Percentiles rank a stretch among this genome's conserved stretches.
These are phyloP conservation scores for Hysterium pulicare DNA, from an alignment of 2,329 filamentous ascomycete species.

Conservation along the genomic window DNA sequence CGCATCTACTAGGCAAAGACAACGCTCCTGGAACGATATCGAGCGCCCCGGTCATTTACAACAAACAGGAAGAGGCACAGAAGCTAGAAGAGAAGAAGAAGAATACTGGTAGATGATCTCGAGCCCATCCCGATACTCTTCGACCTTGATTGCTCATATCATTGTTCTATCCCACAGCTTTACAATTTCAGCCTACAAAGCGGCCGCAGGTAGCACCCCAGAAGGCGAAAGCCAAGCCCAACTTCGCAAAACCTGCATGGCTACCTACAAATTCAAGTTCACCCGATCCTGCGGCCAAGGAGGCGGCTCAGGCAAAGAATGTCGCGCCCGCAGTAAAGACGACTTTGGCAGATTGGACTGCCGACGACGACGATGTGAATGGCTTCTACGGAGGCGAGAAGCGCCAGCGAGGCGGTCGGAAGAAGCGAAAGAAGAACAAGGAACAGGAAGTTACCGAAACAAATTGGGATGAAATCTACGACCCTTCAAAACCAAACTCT, in stretches of 20 bases:
- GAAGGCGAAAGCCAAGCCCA: slow-evolving; percentile 61
- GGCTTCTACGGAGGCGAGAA: slow-evolving; percentile 65
- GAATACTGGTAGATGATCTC: slow-evolving; percentile 57
- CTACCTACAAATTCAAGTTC: slow-evolving; percentile 16
- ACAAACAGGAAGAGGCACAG: slow-evolving; percentile 51
- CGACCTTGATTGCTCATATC: slow-evolving; percentile 7
- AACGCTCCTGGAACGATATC: slow-evolving; percentile 64
- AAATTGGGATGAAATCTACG: slow-evolving; percentile 91
- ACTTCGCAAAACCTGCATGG: slow-evolving; percentile 50
- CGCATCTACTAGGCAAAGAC: slow-evolving; percentile 68
- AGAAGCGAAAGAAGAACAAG: slow-evolving; percentile 66
- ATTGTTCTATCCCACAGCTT: slow-evolving; percentile 47
- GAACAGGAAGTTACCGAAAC: slow-evolving; percentile 63
- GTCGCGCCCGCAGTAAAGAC: slow-evolving; percentile 56
- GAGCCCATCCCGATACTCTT: slow-evolving; percentile 19
- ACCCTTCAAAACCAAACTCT: slow-evolving; percentile 76
- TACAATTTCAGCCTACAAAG: slow-evolving; percentile 85
- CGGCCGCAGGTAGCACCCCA: slow-evolving; percentile 62
- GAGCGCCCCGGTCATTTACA: slow-evolving; percentile 70
- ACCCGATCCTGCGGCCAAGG: slow-evolving; percentile 10
- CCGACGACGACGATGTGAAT: slow-evolving; percentile 75
- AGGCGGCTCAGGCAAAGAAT: slow-evolving; percentile 25
- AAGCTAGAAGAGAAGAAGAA: slow-evolving; percentile 61
- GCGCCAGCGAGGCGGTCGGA: slow-evolving; percentile 69
- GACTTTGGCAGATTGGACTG: slow-evolving; percentile 77